Evolutionary conservation across 164 flowering plant genomes (phyloP).

Genomic region (Berberis thunbergii): DNA sequence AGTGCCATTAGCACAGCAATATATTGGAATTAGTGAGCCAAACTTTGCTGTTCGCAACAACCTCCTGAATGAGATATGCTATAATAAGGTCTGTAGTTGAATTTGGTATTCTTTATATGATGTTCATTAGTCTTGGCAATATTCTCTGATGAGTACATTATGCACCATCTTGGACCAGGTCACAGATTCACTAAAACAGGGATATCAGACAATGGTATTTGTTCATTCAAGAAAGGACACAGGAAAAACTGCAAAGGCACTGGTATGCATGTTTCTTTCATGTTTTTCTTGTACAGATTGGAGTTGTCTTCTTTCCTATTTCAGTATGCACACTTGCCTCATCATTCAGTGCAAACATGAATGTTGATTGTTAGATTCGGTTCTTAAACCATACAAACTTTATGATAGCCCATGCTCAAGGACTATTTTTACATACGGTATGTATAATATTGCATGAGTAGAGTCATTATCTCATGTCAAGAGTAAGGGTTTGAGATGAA

Average conservation of each 20-base stretch:
- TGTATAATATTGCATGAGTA: too few species aligned
- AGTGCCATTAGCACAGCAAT: constrained; percentile 96
- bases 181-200: constrained; percentile 76
- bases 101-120: neutral
- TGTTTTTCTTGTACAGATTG: neutral
- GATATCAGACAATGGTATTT: constrained; percentile 96
- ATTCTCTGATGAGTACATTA: neutral
- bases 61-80: constrained; percentile 78
- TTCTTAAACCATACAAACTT: too few species aligned
- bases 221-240: constrained; percentile 98
- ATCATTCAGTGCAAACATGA: too few species aligned
- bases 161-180: constrained; percentile 35
- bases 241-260: constrained; percentile 75
- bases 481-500: too few species aligned
- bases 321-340: too few species aligned
- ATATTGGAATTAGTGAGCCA: constrained; percentile 90
- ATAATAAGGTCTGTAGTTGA: constrained; percentile 54
- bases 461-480: too few species aligned
- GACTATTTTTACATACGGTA: too few species aligned
- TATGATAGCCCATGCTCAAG: too few species aligned
- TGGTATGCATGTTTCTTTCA: constrained; percentile 36
- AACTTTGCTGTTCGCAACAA: constrained; percentile 75
- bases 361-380: too few species aligned
- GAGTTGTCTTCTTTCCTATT: too few species aligned
- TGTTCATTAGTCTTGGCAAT: neutral